These are phyloP conservation scores for Hypomontagnella monticulosa DNA, from an alignment of 495 filamentous ascomycete species.

Conservation along the genomic window DNA sequence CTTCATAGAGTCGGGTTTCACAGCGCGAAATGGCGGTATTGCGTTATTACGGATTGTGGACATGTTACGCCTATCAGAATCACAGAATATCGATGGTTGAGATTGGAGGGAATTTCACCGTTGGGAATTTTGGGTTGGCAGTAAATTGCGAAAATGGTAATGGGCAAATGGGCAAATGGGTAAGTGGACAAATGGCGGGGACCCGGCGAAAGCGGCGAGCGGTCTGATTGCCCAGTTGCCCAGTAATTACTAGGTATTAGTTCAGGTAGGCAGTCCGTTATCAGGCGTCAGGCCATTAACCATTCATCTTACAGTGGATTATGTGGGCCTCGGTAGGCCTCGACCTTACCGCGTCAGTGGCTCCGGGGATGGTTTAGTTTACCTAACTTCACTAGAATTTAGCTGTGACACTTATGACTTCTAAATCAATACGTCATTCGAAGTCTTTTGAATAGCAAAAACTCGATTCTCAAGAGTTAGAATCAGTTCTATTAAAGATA, in stretches of 20 bases:
- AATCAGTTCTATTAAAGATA: too few species aligned
- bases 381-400: not conserved
- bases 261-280: too few species aligned
- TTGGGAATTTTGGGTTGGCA: conserved; percentile 30
- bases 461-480: not conserved
- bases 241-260: too few species aligned
- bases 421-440: conserved; percentile 5
- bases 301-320: not conserved
- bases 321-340: not conserved
- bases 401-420: not conserved
- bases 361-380: not conserved
- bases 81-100: conserved; percentile 26
- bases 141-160: conserved; percentile 25
- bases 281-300: not conserved
- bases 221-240: too few species aligned
- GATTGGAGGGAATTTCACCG: conserved; percentile 37
- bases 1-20: conserved; percentile 21
- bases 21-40: conserved; percentile 37
- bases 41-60: conserved; percentile 39
- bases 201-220: conserved; percentile 36
- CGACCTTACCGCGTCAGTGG: not conserved
- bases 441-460: not conserved
- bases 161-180: conserved; percentile 6
- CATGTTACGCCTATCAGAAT: conserved; percentile 41
- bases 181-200: conserved; percentile 31